Evolutionary conservation across 2,329 filamentous ascomycete genomes (phyloP), one percentile per base, ranked within the genome.

Genomic region (Apiospora malaysiana): DNA sequence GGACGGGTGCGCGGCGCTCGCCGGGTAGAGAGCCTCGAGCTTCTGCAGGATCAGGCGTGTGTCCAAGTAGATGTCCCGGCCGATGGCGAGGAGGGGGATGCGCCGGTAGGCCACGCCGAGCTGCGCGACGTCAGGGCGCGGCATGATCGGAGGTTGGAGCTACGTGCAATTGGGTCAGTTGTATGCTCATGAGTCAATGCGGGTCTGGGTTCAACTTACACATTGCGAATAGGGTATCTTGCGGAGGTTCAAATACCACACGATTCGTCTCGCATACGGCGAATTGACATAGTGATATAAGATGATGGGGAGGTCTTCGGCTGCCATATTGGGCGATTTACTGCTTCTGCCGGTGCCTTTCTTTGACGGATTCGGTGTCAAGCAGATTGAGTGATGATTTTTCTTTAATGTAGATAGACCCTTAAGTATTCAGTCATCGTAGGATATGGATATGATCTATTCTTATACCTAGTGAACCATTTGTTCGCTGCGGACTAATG

Each of bases 241-340:
- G 56, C 91, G 87, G 4, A 94, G 85, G 49, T 85, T 84, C 16
- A 94, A 83, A 77, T 94, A 94, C 90, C 91, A 93, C 37, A 87
- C 80, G 40, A 93, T 80, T 71, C 90, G 83, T 70, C 85, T 85
- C 9, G 90, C 91, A 76, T 88, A 93, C 0, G 91, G 91, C 14
- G 91, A 93, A 76, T 83, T 85, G 0, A 83, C 78, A 78, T 93
- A 93, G 79, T 92, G 90, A 78, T 91, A 93, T 1, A 93, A 77
- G 9, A 92, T 82, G 25, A 91, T 86, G n/a, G 80, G 79, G 69
- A 77, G 69, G 67, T 77, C 72, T 69, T 70, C 32, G 18, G 70
- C 25, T 16, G 71, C 51, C 72, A 73, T 73, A 43, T 27, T 56
- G 25, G 25, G 27, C 21, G 23, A 42, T 18, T 67, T 43, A 45